Evolutionary conservation across 257 asterid species (phyloP), one percentile per base, ranked within the genome.

Genomic region (Nicotiana tabacum): DNA sequence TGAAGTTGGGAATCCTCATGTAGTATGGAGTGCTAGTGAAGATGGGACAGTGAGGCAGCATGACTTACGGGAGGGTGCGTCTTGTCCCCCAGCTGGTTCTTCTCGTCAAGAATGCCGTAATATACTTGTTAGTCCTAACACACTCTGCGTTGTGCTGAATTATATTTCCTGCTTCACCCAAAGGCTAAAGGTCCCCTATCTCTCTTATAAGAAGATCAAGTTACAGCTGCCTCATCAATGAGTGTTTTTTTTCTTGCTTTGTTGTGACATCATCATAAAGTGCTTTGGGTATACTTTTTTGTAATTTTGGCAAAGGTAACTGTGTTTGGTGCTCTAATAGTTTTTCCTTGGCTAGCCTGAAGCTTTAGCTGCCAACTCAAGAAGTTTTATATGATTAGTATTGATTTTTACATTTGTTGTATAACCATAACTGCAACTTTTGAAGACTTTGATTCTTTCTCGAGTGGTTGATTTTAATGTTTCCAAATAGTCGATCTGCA

Each of bases 1-100:
- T 82, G 99, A 96, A 89, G 86, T 86, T 48, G 99, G 99, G 86
- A 96, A 94, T 84, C 99, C 98, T 48, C 92, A 94, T 92, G 83
- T 96, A 83, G 99, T 94, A 66, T 96, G 98, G 98, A 96, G 99
- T 93, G 99, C 99, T 51, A 96, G 99, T 90, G 99, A 96, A 93
- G 99, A 96, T 90, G 99, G 99, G 83, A 96, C 99, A 43, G 84
- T 96, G 87, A 90, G 99, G 93, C 99, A 96, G 89, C 97, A 96
- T 87, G 99, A 96, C 82, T 88, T 96, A 77, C 98, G 99, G 87
- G 99, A 96, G 87, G 89, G 98, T 92, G 93, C 92, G 82, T 92
- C 98, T 77, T 96, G 98, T 85, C 97, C 99, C 78, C 97, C 97
- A 24, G 95, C 97, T 77, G 98, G 98, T 85, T 92, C 98, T 82